These are phyloP conservation scores for Zymoseptoria crescenta DNA, from an alignment of 2,329 filamentous ascomycete species.

Conservation along the genomic window DNA sequence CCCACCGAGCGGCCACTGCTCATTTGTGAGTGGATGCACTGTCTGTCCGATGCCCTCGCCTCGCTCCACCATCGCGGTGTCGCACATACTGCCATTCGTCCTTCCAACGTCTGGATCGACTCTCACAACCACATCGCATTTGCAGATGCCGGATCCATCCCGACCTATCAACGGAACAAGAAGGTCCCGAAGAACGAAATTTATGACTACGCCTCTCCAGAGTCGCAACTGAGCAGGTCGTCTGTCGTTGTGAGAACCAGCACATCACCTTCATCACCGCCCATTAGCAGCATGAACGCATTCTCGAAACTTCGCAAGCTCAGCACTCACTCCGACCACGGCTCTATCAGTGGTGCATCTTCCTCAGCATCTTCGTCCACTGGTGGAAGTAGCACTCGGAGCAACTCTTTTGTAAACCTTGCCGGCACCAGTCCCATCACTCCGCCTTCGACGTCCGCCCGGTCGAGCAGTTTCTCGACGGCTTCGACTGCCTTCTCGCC, in stretches of 20 bases:
- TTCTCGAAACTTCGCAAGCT: slow-evolving; percentile 26
- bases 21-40: slow-evolving; percentile 67
- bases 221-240: slow-evolving; percentile 46
- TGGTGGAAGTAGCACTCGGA: slow-evolving; percentile 23
- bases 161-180: slow-evolving; percentile 46
- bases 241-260: slow-evolving; percentile 31
- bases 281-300: slow-evolving; percentile 21
- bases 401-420: slow-evolving; percentile 22
- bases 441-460: slow-evolving; percentile 14
- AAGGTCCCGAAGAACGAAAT: slow-evolving; percentile 57
- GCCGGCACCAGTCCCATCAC: slow-evolving; percentile 18
- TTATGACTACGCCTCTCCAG: slow-evolving; percentile 67
- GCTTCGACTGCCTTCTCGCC: slow-evolving; percentile 15
- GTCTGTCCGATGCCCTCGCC: slow-evolving; percentile 59
- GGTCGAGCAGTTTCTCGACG: slow-evolving; percentile 20
- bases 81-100: slow-evolving; percentile 61
- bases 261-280: slow-evolving; percentile 13
- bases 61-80: slow-evolving; percentile 58
- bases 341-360: slow-evolving; percentile 15
- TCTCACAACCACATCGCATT: slow-evolving; percentile 59
- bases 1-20: slow-evolving; percentile 53
- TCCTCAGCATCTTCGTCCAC: slow-evolving; percentile 29
- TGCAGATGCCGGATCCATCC: slow-evolving; percentile 48
- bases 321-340: slow-evolving; percentile 16
- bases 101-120: slow-evolving; percentile 62